Base-by-base conservation (phyloP, 257 asterid species). In the Knoxia roxburghii region DNA sequence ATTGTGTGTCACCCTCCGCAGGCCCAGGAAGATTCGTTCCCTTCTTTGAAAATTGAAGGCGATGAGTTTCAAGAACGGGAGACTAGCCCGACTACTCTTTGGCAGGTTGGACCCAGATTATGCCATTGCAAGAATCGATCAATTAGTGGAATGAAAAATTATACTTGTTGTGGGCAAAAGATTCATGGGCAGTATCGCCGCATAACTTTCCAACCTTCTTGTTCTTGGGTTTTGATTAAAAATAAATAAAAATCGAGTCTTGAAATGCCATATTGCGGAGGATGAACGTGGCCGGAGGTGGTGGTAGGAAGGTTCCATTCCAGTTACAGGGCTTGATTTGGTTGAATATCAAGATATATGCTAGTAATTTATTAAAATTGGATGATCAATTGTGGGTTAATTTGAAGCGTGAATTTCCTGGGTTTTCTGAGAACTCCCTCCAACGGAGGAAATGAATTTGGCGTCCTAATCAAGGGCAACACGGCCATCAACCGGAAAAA, bases 81-180 rank as follows among this genome's bases (percentile, higher is more conserved):
- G 26, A 80, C 87, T 45, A 83, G 79, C 61, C 92, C 95, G 11
- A 53, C 78, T n/a, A 68, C 82, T 48, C 79, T 88, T 7, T 88
- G 95, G 95, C 91, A 85, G 95, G 95, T 88, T 61, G 12, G 55
- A 27, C 56, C 13, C 6, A 54, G n/a, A n/a, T n/a, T n/a, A n/a
- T n/a, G n/a, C n/a, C n/a, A n/a, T n/a, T 35, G 1, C 8, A 67
- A 3, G 12, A 9, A 17, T 5, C 63, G 50, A 59, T 68, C 65
- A 40, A 54, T 68, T 33, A 62, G 33, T 7, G 68, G 68, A 24
- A 29, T 61, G 1, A 21, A 63, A 39, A 72, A 27, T 65, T 45
- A 27, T 68, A 67, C n/a, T n/a, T n/a, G n/a, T n/a, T n/a, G n/a
- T n/a, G n/a, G 41, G 41, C 41, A 37, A 37, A n/a, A n/a, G n/a